phyloP scores from a whole-genome alignment of 257 asterid genomes.

The Perilla frutescens region DNA sequence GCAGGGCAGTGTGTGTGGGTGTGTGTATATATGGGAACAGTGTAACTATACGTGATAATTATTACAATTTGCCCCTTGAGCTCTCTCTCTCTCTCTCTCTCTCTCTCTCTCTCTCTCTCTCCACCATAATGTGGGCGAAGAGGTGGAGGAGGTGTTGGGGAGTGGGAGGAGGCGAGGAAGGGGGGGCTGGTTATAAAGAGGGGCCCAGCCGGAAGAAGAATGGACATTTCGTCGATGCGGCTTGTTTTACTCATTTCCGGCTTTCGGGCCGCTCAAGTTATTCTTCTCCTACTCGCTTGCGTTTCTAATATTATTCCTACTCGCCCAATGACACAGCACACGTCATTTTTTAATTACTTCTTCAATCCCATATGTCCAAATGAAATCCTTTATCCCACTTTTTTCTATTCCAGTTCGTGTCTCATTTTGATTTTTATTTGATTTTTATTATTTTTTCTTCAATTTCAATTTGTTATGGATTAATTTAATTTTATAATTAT shows the following conservation, averaged over 20 bases:
- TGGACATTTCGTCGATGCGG: conserved; percentile 43
- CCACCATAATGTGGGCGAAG: conserved; percentile 35
- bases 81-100: not conserved
- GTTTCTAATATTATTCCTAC: not conserved
- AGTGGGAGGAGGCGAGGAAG: conserved; percentile 49
- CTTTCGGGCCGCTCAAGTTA: conserved; percentile 45
- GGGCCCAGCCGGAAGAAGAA: conserved; percentile 47
- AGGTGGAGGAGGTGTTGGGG: conserved; percentile 43
- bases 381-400: too few relatives aligned
- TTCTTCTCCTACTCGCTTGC: conserved; percentile 31
- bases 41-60: conserved; percentile 11
- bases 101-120: conserved; percentile 25
- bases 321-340: conserved; percentile 36
- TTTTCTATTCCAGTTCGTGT: too few relatives aligned
- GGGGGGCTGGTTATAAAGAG: conserved; percentile 37
- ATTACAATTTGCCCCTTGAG: conserved; percentile 31
- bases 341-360: conserved; percentile 24
- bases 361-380: too few relatives aligned
- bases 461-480: too few relatives aligned
- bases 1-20: not conserved
- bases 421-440: too few relatives aligned
- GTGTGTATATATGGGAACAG: conserved; percentile 8
- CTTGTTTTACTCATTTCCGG: conserved; percentile 30
- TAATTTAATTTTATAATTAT: too few relatives aligned
- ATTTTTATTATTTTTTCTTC: too few relatives aligned